These are phyloP conservation scores for Decorospora gaudefroyi DNA, from an alignment of 2,329 filamentous ascomycete genomes.

Conservation along the genomic window DNA sequence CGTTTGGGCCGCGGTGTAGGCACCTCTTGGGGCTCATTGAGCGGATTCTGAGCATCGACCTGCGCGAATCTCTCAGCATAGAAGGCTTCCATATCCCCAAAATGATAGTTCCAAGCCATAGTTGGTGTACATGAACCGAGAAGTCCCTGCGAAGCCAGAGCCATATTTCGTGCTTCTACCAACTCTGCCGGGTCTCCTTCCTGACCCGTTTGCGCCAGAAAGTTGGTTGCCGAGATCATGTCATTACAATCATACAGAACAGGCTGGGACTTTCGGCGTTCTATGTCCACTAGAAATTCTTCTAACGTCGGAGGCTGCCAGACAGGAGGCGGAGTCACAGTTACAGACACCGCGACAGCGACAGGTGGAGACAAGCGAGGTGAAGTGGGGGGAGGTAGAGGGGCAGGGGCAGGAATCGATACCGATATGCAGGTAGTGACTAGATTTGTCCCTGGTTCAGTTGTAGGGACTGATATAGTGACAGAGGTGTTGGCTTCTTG, in stretches of 20 bases:
- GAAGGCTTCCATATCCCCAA: conserved; percentile 21
- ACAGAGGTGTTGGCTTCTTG: conserved; percentile 12
- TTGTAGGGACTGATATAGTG: conserved; percentile 12
- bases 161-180: conserved; percentile 16
- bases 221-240: conserved; percentile 18
- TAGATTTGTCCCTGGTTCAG: conserved; percentile 5
- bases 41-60: conserved; percentile 15
- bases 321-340: conserved; percentile 6
- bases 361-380: conserved; percentile 12
- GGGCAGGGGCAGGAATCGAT: conserved; percentile 14
- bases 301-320: conserved; percentile 14
- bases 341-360: conserved; percentile 13
- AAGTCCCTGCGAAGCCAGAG: conserved; percentile 15
- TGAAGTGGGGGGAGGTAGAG: conserved; percentile 9
- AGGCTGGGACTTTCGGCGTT: conserved; percentile 9
- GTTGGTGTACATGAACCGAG: conserved; percentile 14
- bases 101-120: conserved; percentile 24
- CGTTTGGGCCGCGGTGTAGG: conserved; percentile 7
- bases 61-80: conserved; percentile 20
- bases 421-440: conserved; percentile 16
- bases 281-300: conserved; percentile 13
- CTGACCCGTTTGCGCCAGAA: conserved; percentile 19
- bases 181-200: conserved; percentile 15
- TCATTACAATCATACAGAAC: conserved; percentile 18
- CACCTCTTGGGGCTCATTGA: conserved; percentile 6